These are phyloP conservation scores for Cyclotella choctawhatcheeana DNA, from an alignment of 108 stramenopile species.

Conservation along the genomic window DNA sequence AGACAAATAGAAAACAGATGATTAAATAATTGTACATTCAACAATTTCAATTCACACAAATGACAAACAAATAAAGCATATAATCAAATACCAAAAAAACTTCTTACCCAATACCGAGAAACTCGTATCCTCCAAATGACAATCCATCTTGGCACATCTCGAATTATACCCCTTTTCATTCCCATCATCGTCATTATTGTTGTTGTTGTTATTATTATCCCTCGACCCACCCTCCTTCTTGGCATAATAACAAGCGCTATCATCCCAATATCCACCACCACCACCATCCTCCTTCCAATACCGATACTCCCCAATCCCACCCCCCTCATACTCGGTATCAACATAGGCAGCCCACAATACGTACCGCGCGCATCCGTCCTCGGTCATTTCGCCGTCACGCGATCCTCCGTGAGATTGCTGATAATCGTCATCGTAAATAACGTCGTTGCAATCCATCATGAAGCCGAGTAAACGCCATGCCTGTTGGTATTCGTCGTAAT, in stretches of 20 bases:
- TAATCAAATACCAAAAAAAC: too few species aligned
- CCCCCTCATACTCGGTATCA: slow-evolving; percentile 60
- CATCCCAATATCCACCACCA: slow-evolving; percentile 55
- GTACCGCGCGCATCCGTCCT: slow-evolving; percentile 52
- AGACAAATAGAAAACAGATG: too few species aligned
- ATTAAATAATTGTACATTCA: too few species aligned
- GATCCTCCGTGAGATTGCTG: background rate
- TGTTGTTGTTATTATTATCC: slow-evolving; percentile 8
- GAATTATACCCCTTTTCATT: slow-evolving; percentile 12
- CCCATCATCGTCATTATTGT: slow-evolving; percentile 4
- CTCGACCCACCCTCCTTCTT: background rate
- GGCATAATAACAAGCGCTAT: slow-evolving; percentile 36
- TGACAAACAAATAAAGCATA: too few species aligned
- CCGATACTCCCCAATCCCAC: slow-evolving; percentile 73
- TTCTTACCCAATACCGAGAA: slow-evolving; percentile 52
- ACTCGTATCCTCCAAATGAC: slow-evolving; percentile 53
- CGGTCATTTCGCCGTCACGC: slow-evolving; percentile 4
- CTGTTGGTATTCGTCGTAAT: slow-evolving; percentile 65
- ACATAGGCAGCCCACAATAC: slow-evolving; percentile 79
- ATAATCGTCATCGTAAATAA: slow-evolving; percentile 27
- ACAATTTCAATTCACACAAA: too few species aligned
- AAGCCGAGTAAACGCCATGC: slow-evolving; percentile 74
- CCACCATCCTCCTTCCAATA: slow-evolving; percentile 47
- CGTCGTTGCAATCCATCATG: slow-evolving; percentile 59
- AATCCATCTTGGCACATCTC: slow-evolving; percentile 71